phyloP scores from a whole-genome alignment of 2,329 filamentous ascomycete genomes.

The Monilinia aucupariae region DNA sequence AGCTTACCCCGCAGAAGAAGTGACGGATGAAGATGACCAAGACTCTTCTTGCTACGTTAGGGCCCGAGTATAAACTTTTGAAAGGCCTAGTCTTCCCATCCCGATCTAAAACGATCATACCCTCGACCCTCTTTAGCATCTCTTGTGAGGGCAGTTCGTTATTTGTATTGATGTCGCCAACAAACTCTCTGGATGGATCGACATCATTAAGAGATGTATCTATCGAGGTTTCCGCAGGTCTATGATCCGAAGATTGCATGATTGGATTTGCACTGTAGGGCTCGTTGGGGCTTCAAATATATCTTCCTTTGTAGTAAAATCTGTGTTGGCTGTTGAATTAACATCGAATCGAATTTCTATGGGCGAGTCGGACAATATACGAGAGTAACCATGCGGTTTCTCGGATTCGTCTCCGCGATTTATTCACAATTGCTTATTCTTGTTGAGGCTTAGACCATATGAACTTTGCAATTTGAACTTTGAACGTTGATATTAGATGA shows the following conservation, averaged over 20 bases:
- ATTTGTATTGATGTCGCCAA: conserved; percentile 50
- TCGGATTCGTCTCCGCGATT: conserved; percentile 1
- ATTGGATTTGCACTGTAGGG: background rate
- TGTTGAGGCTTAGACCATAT: conserved; percentile 2
- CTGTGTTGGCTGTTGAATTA: background rate
- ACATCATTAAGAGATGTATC: conserved; percentile 19
- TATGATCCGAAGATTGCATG: conserved; percentile 1
- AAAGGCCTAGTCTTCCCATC: conserved; percentile 34
- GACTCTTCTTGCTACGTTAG: conserved; percentile 33
- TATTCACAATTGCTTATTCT: conserved; percentile 3
- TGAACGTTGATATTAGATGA: too few relatives aligned
- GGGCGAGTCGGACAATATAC: conserved; percentile 9
- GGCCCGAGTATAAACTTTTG: conserved; percentile 35
- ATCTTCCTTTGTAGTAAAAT: background rate
- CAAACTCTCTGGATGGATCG: conserved; percentile 45
- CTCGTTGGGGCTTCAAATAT: background rate
- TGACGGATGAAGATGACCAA: conserved; percentile 37
- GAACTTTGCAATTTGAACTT: too few relatives aligned
- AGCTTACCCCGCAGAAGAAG: conserved; percentile 37
- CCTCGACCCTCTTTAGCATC: conserved; percentile 47
- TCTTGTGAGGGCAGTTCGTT: conserved; percentile 49
- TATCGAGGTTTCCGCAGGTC: conserved; percentile 16
- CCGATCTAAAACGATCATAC: conserved; percentile 30
- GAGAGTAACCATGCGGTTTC: conserved; percentile 7
- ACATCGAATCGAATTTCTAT: background rate